Percentiles rank a stretch among this genome's conserved stretches.
Evolutionary conservation across 2,329 filamentous ascomycete species (phyloP).

Genomic region (Talaromyces atroroseus): DNA sequence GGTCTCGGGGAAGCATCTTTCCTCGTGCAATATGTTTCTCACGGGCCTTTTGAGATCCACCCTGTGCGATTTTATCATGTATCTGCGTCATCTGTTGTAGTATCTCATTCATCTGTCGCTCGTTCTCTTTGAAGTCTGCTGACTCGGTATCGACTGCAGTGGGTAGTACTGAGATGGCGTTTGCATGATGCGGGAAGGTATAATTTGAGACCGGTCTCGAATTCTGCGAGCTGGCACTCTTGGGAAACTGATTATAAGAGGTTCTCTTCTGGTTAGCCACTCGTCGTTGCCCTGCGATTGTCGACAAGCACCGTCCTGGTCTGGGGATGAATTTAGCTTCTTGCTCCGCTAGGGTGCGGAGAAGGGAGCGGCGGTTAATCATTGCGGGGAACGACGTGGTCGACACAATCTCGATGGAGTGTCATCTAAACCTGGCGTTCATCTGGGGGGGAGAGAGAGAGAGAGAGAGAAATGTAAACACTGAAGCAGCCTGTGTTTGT

Average conservation of each 20-base stretch:
- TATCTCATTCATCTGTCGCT: constrained; percentile 67
- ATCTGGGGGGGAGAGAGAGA: neutral
- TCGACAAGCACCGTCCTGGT: constrained; percentile 3
- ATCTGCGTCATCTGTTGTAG: constrained; percentile 64
- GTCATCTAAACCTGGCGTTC: neutral
- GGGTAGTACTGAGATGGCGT: constrained; percentile 73
- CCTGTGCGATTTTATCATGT: constrained; percentile 65
- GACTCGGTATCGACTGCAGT: constrained; percentile 71
- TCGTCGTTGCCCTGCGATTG: constrained; percentile 8
- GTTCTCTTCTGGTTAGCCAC: neutral
- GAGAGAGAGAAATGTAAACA: neutral
- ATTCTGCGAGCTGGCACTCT: constrained; percentile 6
- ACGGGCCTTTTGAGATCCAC: constrained; percentile 73
- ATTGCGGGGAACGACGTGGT: constrained; percentile 19
- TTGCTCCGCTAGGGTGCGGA: constrained; percentile 5
- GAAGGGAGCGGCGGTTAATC: constrained; percentile 13
- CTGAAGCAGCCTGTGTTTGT: neutral
- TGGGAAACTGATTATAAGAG: neutral
- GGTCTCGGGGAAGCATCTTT: constrained; percentile 92
- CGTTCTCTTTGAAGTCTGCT: constrained; percentile 75
- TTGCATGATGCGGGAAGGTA: constrained; percentile 73
- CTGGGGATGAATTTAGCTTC: constrained; percentile 7
- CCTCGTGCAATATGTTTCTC: constrained; percentile 81
- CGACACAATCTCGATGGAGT: neutral
- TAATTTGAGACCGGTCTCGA: constrained; percentile 62